Base-by-base conservation (phyloP, 108 stramenopile species). In the Skeletonema menzelii region DNA sequence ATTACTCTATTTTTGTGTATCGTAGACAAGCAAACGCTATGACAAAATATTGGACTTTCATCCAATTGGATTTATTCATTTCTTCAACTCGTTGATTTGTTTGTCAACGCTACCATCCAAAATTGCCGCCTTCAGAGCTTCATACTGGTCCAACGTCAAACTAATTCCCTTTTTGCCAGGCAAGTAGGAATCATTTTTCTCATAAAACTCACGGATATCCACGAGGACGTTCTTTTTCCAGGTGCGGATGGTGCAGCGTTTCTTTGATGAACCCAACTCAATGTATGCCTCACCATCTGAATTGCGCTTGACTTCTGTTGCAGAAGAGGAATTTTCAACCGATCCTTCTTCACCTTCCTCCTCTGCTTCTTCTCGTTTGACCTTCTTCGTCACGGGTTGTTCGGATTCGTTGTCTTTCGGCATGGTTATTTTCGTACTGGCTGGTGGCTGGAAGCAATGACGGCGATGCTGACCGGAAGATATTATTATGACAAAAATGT, bases 101-200 rank as follows among this genome's bases (percentile, higher is more conserved):
- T 57, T 42, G 53, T 83, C 82, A 61, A 83, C 30, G 31, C 73
- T 79, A 4, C 82, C 82, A 49, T 83, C 82, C 30, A 69, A 22
- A 17, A 69, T 69, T 2, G 17, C 22, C 24, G 2, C 27, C 67
- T 61, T 58, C 57, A 66, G 12, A 8, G 65, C 59, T 27, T 66
- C 79, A 69, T 82, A 93, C 63, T 94, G 93, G 10, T 90, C 90
- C 63, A 85, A 56, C 15, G 78, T 82, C 65, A 94, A 63, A 24
- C 74, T 77, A 28, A 94, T 94, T 0, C 92, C 92, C 73, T 94
- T 94, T 44, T 91, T 94, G 17, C 90, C 90, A 8, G 90, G 92
- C 20, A 91, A 49, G 1, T 67, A 65, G 59, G 91, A 85, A 0
- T 84, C 92, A 57, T 83, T 83, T 65, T 91, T 91, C 70, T 90